Evolutionary conservation across 1,284 basidiomycete genomes (phyloP), one percentile per base, ranked within the genome.

Genomic region (Cryptococcus jaspeensis): DNA sequence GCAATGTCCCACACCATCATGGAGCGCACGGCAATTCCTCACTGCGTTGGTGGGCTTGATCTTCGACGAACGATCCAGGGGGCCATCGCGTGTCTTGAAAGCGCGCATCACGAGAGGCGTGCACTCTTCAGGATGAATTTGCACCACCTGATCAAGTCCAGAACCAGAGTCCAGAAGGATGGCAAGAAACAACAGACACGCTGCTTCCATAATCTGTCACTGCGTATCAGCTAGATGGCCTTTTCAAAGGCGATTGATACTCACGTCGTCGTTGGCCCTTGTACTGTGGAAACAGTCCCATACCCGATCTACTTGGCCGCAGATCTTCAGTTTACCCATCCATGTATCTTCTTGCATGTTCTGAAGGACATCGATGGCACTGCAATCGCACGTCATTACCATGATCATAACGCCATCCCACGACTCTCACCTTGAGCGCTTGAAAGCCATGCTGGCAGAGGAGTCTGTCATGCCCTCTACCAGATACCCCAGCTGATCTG

Each of bases 401-500:
- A 8, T n/a, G 16, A 25, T 20, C 41, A n/a, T 12, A 36, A 36
- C 13, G n/a, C 7, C 8, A 38, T 22, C 22, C 15, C 12, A 36
- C 35, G 6, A 23, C 11, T 32, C 40, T n/a, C 16, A 75, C 73
- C 72, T 75, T 47, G 64, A 59, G 13, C 70, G 58, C 44, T 58
- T 58, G 18, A 69, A 61, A 0, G 62, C 58, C 5, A 60, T 40
- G 32, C 53, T 59, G 4, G 62, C 50, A 3, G 50, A 13, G 7
- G 61, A 25, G 51, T 70, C 67, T 2, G 46, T 42, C 2, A 78
- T 55, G 1, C 70, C 70, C 11, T 74, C 72, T 1, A 73, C 52
- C 16, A 75, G 59, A 49, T 69, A 73, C 5, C 55, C 63, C 2
- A 76, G 41, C 59, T 78, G 74, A 55, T 76, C 76, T 62, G 73